These are phyloP conservation scores for Lipomyces starkeyi DNA, from an alignment of 805 yeast species.

Conservation along the genomic window DNA sequence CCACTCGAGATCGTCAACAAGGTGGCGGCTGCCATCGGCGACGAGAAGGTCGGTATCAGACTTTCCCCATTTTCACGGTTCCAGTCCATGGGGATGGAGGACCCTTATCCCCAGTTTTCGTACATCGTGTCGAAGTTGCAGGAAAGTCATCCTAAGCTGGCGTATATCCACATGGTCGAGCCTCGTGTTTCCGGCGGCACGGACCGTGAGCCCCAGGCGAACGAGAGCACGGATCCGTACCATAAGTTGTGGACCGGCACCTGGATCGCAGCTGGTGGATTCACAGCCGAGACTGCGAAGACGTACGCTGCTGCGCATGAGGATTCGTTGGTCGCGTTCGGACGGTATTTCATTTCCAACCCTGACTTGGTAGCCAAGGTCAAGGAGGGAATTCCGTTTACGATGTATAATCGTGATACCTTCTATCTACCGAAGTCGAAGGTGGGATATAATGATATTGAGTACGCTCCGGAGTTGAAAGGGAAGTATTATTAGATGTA, in stretches of 20 bases:
- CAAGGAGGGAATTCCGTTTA: slow-evolving; percentile 50
- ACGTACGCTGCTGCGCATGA: slow-evolving; percentile 19
- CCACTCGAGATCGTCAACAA: slow-evolving; percentile 59
- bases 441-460: slow-evolving; percentile 21
- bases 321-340: slow-evolving; percentile 49
- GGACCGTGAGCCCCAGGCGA: slow-evolving; percentile 20
- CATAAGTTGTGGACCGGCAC: slow-evolving; percentile 31
- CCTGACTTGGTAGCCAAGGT: slow-evolving; percentile 61
- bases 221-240: slow-evolving; percentile 14
- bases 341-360: slow-evolving; percentile 59
- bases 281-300: slow-evolving; percentile 33
- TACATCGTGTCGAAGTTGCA: slow-evolving; percentile 53
- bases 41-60: slow-evolving; percentile 47
- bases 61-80: slow-evolving; percentile 49
- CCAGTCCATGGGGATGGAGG: slow-evolving; percentile 43
- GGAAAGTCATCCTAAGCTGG: slow-evolving; percentile 48
- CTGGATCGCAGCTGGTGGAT: slow-evolving; percentile 39
- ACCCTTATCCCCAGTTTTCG: slow-evolving; percentile 51
- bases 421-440: slow-evolving; percentile 50
- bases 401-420: slow-evolving; percentile 54
- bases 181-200: slow-evolving; percentile 50
- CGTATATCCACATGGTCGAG: slow-evolving; percentile 54
- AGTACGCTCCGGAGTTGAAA: slow-evolving; percentile 23
- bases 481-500: slow-evolving; percentile 20
- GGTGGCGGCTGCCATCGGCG: slow-evolving; percentile 58